These are phyloP conservation scores for Phytophthora constricta DNA, from an alignment of 352 stramenopile genomes.

Conservation along the genomic window DNA sequence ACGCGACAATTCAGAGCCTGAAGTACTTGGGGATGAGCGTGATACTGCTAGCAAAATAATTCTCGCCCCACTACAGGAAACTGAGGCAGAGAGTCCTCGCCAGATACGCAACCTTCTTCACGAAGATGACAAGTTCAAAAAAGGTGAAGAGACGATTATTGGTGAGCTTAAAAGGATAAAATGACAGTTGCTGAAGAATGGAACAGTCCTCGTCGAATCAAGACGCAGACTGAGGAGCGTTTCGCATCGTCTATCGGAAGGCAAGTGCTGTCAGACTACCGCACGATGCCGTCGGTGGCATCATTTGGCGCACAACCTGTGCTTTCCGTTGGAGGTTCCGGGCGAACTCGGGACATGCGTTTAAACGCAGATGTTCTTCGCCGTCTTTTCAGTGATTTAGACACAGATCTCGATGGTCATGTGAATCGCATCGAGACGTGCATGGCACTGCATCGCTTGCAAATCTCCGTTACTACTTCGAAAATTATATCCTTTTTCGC, in stretches of 20 bases:
- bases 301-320: constrained; percentile 56
- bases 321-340: constrained; percentile 16
- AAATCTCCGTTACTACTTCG: constrained; percentile 60
- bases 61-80: too few species aligned
- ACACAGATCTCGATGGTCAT: constrained; percentile 68
- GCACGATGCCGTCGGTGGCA: constrained; percentile 63
- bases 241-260: constrained; percentile 58
- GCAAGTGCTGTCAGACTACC: constrained; percentile 75
- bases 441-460: constrained; percentile 75
- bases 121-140: neutral
- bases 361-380: constrained; percentile 68
- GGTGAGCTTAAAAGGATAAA: neutral
- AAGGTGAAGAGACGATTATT: neutral
- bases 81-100: neutral
- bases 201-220: constrained; percentile 6
- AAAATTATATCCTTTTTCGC: constrained; percentile 78
- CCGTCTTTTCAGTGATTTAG: constrained; percentile 81
- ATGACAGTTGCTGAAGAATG: constrained; percentile 4
- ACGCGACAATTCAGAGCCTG: neutral
- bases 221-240: constrained; percentile 5
- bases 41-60: too few species aligned
- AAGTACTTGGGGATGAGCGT: too few species aligned
- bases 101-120: neutral
- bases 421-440: constrained; percentile 79
- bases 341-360: constrained; percentile 10